phyloP scores from a whole-genome alignment of 495 filamentous ascomycete genomes.

The Penicillium longicatenatum region DNA sequence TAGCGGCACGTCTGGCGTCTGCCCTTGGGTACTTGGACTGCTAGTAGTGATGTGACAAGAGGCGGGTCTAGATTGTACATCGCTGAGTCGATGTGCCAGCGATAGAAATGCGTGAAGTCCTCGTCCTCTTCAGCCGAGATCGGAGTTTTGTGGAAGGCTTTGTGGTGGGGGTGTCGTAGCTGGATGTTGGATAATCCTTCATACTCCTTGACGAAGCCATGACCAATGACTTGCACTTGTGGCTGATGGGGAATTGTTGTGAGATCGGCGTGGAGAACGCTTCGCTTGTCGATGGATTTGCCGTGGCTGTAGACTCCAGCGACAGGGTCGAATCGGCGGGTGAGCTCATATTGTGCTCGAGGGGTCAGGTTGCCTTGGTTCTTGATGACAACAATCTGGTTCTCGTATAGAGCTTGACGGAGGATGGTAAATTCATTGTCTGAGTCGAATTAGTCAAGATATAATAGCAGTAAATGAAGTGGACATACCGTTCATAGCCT shows the following conservation, averaged over 20 bases:
- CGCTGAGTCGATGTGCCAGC: slow-evolving; percentile 76
- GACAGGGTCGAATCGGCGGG: slow-evolving; percentile 64
- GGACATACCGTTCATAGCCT: slow-evolving; percentile 53
- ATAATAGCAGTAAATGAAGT: neutral
- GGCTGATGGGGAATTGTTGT: slow-evolving; percentile 76
- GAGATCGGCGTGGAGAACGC: slow-evolving; percentile 69
- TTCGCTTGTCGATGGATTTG: slow-evolving; percentile 65
- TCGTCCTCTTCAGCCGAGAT: slow-evolving; percentile 62
- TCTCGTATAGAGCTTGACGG: slow-evolving; percentile 58
- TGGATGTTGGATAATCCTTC: slow-evolving; percentile 64
- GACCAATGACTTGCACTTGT: slow-evolving; percentile 73
- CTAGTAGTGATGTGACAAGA: slow-evolving; percentile 64
- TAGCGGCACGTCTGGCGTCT: slow-evolving; percentile 64
- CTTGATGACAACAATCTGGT: slow-evolving; percentile 67
- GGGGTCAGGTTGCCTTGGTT: slow-evolving; percentile 58
- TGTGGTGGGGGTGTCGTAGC: slow-evolving; percentile 69
- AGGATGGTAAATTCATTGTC: slow-evolving; percentile 59
- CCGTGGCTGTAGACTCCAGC: slow-evolving; percentile 67
- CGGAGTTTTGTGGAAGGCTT: slow-evolving; percentile 62
- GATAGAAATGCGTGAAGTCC: slow-evolving; percentile 66
- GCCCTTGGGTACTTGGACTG: slow-evolving; percentile 62
- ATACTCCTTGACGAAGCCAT: slow-evolving; percentile 61
- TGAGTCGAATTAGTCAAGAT: slow-evolving; percentile 14
- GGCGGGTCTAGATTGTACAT: slow-evolving; percentile 71
- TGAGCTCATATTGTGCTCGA: slow-evolving; percentile 66